Conservation (phyloP, 2,329 filamentous ascomycete genomes). For the Aspergillus latus region DNA sequence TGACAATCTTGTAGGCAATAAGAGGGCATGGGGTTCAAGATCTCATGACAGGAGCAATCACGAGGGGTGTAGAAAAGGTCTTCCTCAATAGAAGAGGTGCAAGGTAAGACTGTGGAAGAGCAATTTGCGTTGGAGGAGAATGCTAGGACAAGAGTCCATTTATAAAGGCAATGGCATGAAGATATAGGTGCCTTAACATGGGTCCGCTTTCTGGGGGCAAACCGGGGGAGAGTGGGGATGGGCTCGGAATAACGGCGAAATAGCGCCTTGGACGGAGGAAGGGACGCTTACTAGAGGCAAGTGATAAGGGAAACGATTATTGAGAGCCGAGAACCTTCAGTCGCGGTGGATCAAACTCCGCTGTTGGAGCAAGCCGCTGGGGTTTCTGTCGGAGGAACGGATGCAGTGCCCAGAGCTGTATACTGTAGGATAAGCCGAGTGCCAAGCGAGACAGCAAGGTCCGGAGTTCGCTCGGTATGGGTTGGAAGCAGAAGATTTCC, state of each 20-base stretch:
- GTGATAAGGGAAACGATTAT: neutral
- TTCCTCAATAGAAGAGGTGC: constrained; percentile 1
- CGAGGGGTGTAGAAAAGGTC: constrained; percentile 12
- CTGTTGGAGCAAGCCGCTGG: constrained; percentile 16
- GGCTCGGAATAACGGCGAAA: constrained; percentile 22
- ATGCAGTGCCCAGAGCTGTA: constrained; percentile 18
- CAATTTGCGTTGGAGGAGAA: neutral
- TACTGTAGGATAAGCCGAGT: neutral
- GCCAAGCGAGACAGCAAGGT: constrained; percentile 1
- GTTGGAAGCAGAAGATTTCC: neutral
- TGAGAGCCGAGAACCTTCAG: constrained; percentile 9
- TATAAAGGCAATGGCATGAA: constrained; percentile 8
- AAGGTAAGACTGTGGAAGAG: neutral
- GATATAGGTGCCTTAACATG: constrained; percentile 7
- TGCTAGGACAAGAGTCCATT: neutral
- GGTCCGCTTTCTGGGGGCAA: constrained; percentile 15
- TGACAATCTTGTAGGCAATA: constrained; percentile 86
- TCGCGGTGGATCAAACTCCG: constrained; percentile 16
- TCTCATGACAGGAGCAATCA: constrained; percentile 38
- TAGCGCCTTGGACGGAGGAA: constrained; percentile 25
- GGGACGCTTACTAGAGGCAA: constrained; percentile 21
- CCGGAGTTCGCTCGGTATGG: neutral
- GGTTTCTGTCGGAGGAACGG: constrained; percentile 35
- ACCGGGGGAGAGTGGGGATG: constrained; percentile 15
- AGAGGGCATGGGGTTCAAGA: constrained; percentile 64